Percentiles rank a stretch among this genome's conserved stretches.
phyloP scores from a whole-genome alignment of 192 early-diverging fungal genomes.

The Borealophlyctis nickersoniae region DNA sequence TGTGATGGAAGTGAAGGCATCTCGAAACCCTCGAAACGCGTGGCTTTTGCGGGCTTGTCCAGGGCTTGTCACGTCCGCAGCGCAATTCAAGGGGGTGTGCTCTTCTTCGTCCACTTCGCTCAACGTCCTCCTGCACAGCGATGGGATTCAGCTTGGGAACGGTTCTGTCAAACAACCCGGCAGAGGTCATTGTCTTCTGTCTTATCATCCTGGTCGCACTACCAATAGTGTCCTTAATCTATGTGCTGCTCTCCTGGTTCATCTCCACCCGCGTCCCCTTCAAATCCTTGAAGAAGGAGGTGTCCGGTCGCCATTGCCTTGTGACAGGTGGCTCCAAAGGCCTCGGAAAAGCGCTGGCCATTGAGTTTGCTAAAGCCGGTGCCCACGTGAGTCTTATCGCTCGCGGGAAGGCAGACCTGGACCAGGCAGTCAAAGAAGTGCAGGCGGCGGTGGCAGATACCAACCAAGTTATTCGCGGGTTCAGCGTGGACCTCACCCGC shows the following conservation, averaged over 20 bases:
- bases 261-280: background rate
- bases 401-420: background rate
- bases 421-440: background rate
- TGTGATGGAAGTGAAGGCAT: too few relatives aligned
- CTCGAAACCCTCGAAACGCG: too few relatives aligned
- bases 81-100: too few relatives aligned
- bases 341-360: constrained; percentile 26
- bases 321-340: constrained; percentile 38
- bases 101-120: too few relatives aligned
- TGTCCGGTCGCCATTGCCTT: constrained; percentile 5
- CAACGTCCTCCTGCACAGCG: background rate
- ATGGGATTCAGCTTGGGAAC: background rate
- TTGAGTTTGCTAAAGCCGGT: constrained; percentile 28
- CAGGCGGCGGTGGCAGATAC: background rate
- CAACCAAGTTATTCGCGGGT: background rate
- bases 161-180: background rate
- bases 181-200: background rate
- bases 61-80: too few relatives aligned
- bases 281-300: background rate
- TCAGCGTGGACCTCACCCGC: constrained; percentile 4
- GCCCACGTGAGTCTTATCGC: constrained; percentile 15
- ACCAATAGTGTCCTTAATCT: background rate
- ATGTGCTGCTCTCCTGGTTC: background rate
- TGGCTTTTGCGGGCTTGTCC: too few relatives aligned
- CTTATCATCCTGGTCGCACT: background rate